phyloP scores from a whole-genome alignment of 2,329 filamentous ascomycete genomes.

The Pestalotiopsis sp. region DNA sequence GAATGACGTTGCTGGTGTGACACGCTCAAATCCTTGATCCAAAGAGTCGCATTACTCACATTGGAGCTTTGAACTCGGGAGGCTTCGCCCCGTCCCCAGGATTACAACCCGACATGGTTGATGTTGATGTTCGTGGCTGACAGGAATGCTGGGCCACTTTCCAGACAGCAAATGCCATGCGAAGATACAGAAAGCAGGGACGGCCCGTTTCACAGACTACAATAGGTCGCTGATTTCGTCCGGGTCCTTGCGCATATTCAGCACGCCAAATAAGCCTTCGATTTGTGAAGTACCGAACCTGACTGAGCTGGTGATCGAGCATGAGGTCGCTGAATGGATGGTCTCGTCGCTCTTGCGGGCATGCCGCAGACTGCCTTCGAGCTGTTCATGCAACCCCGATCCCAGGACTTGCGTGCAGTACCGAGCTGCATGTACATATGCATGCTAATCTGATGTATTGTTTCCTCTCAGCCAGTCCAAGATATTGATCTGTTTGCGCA shows the following conservation, averaged over 20 bases:
- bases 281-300: neutral
- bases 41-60: neutral
- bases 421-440: conserved; percentile 8
- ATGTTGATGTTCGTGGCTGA: neutral
- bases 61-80: neutral
- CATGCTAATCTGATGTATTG: conserved; percentile 3
- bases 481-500: neutral
- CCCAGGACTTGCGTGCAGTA: neutral
- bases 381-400: neutral
- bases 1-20: neutral
- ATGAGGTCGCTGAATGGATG: neutral
- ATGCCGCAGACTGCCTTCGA: neutral
- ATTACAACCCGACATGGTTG: neutral
- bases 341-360: neutral
- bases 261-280: neutral
- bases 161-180: neutral
- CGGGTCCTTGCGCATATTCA: neutral
- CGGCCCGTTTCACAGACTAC: neutral
- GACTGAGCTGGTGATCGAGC: neutral
- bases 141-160: neutral
- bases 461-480: neutral
- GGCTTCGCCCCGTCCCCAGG: neutral
- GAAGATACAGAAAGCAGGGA: neutral
- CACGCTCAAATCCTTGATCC: neutral
- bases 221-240: neutral